phyloP scores from a whole-genome alignment of 2,329 filamentous ascomycete species.

The Stagonosporopsis tanaceti region DNA sequence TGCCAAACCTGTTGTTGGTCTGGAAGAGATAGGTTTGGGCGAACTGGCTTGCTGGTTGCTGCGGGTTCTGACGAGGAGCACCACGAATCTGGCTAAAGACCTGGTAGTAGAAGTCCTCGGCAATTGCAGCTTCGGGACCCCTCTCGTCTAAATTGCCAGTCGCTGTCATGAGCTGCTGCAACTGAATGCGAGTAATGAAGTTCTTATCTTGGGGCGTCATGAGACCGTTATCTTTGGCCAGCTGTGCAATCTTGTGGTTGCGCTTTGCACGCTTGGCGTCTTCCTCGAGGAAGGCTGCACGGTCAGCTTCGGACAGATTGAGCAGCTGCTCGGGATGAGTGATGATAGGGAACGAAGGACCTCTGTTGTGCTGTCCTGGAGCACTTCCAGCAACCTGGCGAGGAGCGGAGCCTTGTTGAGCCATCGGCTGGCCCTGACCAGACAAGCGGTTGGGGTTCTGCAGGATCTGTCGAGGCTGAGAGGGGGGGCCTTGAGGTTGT shows the following conservation, averaged over 20 bases:
- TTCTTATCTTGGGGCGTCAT: slow-evolving; percentile 99
- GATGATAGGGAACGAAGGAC: slow-evolving; percentile 64
- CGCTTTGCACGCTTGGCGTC: slow-evolving; percentile 95
- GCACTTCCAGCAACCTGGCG: slow-evolving; percentile 38
- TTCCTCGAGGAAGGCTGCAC: slow-evolving; percentile 82
- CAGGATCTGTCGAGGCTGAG: slow-evolving; percentile 73
- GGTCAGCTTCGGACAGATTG: slow-evolving; percentile 83
- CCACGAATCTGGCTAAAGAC: slow-evolving; percentile 95
- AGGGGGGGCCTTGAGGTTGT: slow-evolving; percentile 52
- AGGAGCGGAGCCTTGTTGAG: slow-evolving; percentile 37
- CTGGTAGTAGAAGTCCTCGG: slow-evolving; percentile 98
- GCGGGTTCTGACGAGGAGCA: slow-evolving; percentile 86
- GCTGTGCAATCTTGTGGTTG: slow-evolving; percentile 95
- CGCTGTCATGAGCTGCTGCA: slow-evolving; percentile 93
- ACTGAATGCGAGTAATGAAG: slow-evolving; percentile 96
- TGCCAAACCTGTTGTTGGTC: slow-evolving; percentile 83
- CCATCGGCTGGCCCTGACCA: slow-evolving; percentile 52
- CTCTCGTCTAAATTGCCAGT: slow-evolving; percentile 86
- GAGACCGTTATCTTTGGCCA: slow-evolving; percentile 92
- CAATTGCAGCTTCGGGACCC: slow-evolving; percentile 79
- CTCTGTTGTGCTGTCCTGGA: slow-evolving; percentile 49
- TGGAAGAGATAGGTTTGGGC: slow-evolving; percentile 98
- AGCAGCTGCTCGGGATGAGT: slow-evolving; percentile 76
- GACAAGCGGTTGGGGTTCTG: slow-evolving; percentile 77
- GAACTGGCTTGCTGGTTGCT: slow-evolving; percentile 93